Base-by-base conservation (phyloP, 2,329 filamentous ascomycete genomes). In the Trichoderma polysporum region DNA sequence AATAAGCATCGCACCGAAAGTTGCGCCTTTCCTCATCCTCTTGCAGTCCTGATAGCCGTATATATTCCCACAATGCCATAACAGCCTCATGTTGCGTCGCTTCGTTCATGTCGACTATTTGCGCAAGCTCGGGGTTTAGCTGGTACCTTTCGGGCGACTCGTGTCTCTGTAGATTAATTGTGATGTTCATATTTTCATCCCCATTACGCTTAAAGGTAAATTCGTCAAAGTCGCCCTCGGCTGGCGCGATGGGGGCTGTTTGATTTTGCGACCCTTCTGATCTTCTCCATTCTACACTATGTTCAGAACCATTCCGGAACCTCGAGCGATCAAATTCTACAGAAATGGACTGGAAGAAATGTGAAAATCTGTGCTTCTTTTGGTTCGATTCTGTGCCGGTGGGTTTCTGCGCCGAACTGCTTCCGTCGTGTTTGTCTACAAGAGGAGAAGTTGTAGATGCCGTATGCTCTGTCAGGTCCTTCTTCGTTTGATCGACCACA, bases 61-160 rank as follows among this genome's bases (percentile, higher is more conserved):
- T 91, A 74, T 99, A 99, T 76, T 97, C 94, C 93, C 94, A 99
- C 35, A 99, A 86, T 15, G 91, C 94, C 84, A 96, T 92, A 31
- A 97, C 89, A 7, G 94, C 91, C 69, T 95, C 93, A 45, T 93
- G 90, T 33, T 93, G 90, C 31, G 95, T 94, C 59, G 93, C 94
- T 78, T 97, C 93, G 57, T 89, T 85, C 74, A 92, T 91, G 74
- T 97, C 95, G 19, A 98, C 83, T 15, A 98, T 86, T 58, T 96
- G 91, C 12, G 93, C 90, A 53, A 99, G 82, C 66, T 90, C 88
- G 58, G 90, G 88, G 78, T 89, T 95, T 29, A 98, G 81, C 72
- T 88, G 87, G 76, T 91, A 97, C 66, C 93, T 87, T 77, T 98
- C 94, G 0, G 92, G 93, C 15, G 88, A 88, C 76, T 98, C 94